phyloP scores from a whole-genome alignment of 805 yeast genomes.

The Pichia deserticola region DNA sequence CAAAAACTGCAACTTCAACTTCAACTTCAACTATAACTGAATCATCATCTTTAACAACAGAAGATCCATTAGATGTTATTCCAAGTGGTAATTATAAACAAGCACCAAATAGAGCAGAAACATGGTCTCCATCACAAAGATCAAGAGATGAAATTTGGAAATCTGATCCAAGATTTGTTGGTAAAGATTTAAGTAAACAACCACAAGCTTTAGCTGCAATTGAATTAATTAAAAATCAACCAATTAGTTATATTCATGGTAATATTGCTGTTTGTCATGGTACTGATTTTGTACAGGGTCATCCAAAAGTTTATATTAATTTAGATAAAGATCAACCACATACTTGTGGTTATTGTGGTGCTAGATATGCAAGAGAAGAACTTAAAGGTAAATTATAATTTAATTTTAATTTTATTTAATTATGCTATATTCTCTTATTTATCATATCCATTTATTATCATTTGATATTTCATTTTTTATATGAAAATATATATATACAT shows the following conservation, averaged over 20 bases:
- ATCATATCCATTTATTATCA: too few species aligned
- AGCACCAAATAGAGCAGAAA: constrained; percentile 65
- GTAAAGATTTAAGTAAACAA: constrained; percentile 57
- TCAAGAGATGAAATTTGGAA: constrained; percentile 49
- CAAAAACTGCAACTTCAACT: constrained; percentile 11
- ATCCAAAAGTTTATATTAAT: constrained; percentile 76
- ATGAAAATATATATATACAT: not conserved
- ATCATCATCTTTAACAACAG: constrained; percentile 9
- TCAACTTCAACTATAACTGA: constrained; percentile 5
- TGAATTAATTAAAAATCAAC: constrained; percentile 69
- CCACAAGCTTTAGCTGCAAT: constrained; percentile 82
- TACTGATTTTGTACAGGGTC: constrained; percentile 71
- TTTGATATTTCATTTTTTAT: too few species aligned
- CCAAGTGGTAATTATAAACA: constrained; percentile 30
- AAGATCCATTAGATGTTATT: constrained; percentile 13
- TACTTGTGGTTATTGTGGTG: constrained; percentile 78
- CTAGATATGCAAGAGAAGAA: constrained; percentile 53
- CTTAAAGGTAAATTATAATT: constrained; percentile 26
- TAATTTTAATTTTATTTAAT: not conserved
- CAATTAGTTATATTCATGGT: constrained; percentile 50
- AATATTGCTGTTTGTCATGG: constrained; percentile 81
- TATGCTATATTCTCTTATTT: too few species aligned
- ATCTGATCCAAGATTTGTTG: constrained; percentile 59
- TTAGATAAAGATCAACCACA: constrained; percentile 68
- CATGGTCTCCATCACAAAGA: constrained; percentile 70